Base-by-base conservation (phyloP, 169 alveolate species). In the Plasmodium adleri region DNA sequence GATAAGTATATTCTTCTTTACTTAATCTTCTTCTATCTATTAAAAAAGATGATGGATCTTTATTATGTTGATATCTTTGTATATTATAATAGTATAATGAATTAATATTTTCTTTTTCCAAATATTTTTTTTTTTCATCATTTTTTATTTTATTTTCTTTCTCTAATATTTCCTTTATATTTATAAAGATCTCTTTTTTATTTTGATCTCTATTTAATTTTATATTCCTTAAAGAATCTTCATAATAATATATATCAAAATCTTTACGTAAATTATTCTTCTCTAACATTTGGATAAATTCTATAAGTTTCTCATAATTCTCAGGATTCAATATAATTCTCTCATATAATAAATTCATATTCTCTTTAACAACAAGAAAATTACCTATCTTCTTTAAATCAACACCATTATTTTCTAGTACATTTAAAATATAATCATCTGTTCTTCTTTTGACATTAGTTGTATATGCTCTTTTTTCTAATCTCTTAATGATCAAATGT, bases 21-120 rank as follows among this genome's bases (percentile, higher is more conserved):
- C 78, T 78, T 78, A 78, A 50, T 45, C 89, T 64, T 78, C 50
- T 78, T 64, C 20, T 78, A 32, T 78, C 89, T 45, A 78, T 64
- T 26, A 78, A 68, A 24, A 78, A 78, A 13, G 89, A 78, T 20
- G 89, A 78, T 13, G 89, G 89, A n/a, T 78, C 89, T 12, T 22
- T 32, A 43, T 78, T 78, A 4, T 68, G 54, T 45, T 78, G 64
- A 71, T 78, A 78, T 58, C 89, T 78, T 66, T 78, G 89, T 54
- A 78, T 78, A 20, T 78, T 78, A 17, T 78, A 78, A 24, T 66
- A 78, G 10, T 58, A 43, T 3, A 78, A 71, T 22, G 75, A 24
- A 15, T 50, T 17, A 9, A 78, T 70, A 28, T 47, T 66, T 43
- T 78, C 28, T 45, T 78, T 63, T 45, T 78, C 45, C 9, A 78